A percentile compares a stretch with the other conserved stretches of the same genome.
Evolutionary conservation across 371 early-diverging fungal genomes (phyloP).

Genomic region (Mucor circinelloides): DNA sequence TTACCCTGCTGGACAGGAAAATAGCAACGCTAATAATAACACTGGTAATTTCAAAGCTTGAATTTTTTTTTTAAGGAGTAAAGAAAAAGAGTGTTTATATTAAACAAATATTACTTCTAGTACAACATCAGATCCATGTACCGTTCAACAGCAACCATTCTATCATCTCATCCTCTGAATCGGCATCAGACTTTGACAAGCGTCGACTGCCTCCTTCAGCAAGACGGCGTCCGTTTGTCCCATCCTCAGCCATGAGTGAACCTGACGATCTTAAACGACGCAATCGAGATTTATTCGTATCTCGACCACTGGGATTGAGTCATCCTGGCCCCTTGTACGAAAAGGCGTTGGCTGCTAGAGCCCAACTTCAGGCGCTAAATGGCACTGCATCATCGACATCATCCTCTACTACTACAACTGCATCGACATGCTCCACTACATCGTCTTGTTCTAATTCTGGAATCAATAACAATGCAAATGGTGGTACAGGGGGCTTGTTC

Average conservation of each 20-base stretch:
- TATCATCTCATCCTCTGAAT: constrained; percentile 38
- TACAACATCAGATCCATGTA: not conserved
- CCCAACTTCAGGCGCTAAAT: constrained; percentile 38
- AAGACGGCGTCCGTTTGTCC: constrained; percentile 26
- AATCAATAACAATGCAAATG: not conserved
- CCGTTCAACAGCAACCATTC: constrained; percentile 15
- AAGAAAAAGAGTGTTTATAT: constrained; percentile 5
- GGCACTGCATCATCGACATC: constrained; percentile 11
- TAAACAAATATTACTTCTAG: not conserved
- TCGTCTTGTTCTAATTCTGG: constrained; percentile 14
- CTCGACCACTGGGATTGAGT: constrained; percentile 31
- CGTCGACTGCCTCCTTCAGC: constrained; percentile 36
- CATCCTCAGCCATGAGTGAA: constrained; percentile 43
- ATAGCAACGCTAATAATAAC: constrained; percentile 38
- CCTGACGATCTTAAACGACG: constrained; percentile 48
- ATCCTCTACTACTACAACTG: constrained; percentile 6
- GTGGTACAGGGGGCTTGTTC: constrained; percentile 18
- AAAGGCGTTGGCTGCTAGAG: constrained; percentile 45
- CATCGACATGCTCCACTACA: constrained; percentile 11
- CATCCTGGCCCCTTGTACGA: constrained; percentile 42
- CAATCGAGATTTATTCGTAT: constrained; percentile 32
- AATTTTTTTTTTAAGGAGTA: constrained; percentile 5
- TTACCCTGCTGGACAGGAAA: constrained; percentile 64
- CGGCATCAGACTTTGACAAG: constrained; percentile 40
- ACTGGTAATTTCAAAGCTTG: not conserved